Percentiles rank a stretch among this genome's conserved stretches.
These are phyloP conservation scores for Spathaspora sp. DNA, from an alignment of 805 yeast species.

Conservation along the genomic window DNA sequence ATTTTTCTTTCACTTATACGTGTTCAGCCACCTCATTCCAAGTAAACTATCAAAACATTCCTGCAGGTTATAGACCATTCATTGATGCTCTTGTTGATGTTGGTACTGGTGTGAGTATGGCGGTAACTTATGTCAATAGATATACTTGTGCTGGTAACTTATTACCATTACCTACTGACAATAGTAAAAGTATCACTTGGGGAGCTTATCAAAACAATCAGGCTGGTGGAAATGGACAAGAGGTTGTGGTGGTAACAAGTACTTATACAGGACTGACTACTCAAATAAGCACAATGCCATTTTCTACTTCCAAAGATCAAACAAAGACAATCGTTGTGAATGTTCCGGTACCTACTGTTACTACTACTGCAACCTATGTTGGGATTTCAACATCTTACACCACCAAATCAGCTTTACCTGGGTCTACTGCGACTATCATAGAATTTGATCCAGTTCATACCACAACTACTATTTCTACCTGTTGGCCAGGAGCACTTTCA, in stretches of 20 bases:
- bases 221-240: constrained; percentile 13
- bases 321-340: constrained; percentile 21
- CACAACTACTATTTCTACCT: background rate
- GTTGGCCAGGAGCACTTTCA: background rate
- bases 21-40: constrained; percentile 12
- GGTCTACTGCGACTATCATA: constrained; percentile 16
- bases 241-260: constrained; percentile 11
- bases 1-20: constrained; percentile 6
- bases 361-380: constrained; percentile 13
- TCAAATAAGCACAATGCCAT: constrained; percentile 16
- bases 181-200: constrained; percentile 4
- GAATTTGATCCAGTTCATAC: constrained; percentile 6
- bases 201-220: background rate
- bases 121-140: constrained; percentile 8
- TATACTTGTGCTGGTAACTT: constrained; percentile 11
- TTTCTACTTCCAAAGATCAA: constrained; percentile 9
- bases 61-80: constrained; percentile 26
- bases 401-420: constrained; percentile 15
- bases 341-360: constrained; percentile 16
- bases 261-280: constrained; percentile 19
- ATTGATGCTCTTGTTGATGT: constrained; percentile 10
- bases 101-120: background rate
- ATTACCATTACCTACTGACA: background rate
- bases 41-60: constrained; percentile 16
- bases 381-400: constrained; percentile 7